These are phyloP conservation scores for Hyaloscypha hepaticicola DNA, from an alignment of 495 filamentous ascomycete species.

Conservation along the genomic window DNA sequence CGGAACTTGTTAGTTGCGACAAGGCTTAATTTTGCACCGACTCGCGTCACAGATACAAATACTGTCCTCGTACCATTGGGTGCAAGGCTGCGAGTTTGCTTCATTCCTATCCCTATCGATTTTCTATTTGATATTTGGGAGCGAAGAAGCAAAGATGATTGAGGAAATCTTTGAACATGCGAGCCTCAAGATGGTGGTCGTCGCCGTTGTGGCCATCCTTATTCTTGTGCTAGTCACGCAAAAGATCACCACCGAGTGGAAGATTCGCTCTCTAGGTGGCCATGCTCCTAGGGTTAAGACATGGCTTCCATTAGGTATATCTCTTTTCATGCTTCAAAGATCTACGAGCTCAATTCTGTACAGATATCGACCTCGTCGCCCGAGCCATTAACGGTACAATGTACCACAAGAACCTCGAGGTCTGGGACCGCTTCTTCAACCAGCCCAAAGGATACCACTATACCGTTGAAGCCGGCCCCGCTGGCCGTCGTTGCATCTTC, in stretches of 20 bases:
- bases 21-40: conserved; percentile 30
- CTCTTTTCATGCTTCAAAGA: background rate
- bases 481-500: conserved; percentile 58
- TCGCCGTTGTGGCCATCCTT: conserved; percentile 32
- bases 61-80: conserved; percentile 1
- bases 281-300: conserved; percentile 31
- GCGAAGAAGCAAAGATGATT: conserved; percentile 30
- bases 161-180: conserved; percentile 36
- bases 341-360: conserved; percentile 20
- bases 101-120: background rate
- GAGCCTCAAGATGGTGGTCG: conserved; percentile 34
- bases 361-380: conserved; percentile 64
- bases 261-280: conserved; percentile 45
- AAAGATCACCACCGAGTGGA: conserved; percentile 37
- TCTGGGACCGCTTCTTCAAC: conserved; percentile 56
- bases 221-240: conserved; percentile 32
- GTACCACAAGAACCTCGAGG: conserved; percentile 53
- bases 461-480: conserved; percentile 61
- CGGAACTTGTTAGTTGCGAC: conserved; percentile 29
- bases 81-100: background rate
- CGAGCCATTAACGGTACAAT: conserved; percentile 48
- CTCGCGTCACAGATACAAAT: conserved; percentile 9
- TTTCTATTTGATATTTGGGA: conserved; percentile 36
- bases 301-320: conserved; percentile 36
- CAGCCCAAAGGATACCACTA: conserved; percentile 24